These are phyloP conservation scores for Fraxinus floribunda DNA, from an alignment of 305 asterid species.

Conservation along the genomic window DNA sequence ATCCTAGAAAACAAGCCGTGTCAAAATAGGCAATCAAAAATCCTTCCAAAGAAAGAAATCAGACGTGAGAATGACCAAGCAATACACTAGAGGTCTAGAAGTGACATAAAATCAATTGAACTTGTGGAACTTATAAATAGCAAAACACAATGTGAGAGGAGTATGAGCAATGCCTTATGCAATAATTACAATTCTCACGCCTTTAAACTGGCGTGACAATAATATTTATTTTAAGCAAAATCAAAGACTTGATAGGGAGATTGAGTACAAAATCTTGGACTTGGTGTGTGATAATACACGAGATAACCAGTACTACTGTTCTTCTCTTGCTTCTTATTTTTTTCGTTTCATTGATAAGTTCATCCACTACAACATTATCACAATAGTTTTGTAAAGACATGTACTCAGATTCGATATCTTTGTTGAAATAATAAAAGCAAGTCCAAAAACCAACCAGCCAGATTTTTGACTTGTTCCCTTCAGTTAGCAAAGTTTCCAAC, in stretches of 20 bases:
- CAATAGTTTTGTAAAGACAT: constrained; percentile 3
- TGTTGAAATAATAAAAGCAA: constrained; percentile 29
- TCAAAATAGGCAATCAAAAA: neutral
- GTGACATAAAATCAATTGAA: neutral
- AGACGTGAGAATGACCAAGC: neutral
- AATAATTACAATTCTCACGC: neutral
- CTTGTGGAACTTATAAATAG: neutral
- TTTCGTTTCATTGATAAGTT: neutral
- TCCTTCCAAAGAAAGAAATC: neutral
- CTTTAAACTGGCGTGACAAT: neutral
- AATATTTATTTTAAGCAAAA: neutral
- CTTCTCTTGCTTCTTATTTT: neutral
- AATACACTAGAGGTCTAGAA: neutral
- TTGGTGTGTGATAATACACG: neutral
- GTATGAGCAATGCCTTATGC: neutral
- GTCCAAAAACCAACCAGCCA: constrained; percentile 90
- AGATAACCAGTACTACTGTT: neutral
- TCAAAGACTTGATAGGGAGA: neutral
- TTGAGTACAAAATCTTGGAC: neutral
- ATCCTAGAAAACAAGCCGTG: neutral
- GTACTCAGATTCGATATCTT: neutral
- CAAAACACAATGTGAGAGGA: neutral
- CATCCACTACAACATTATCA: neutral
- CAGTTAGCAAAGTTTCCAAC: constrained; percentile 86
- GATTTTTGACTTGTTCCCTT: constrained; percentile 71